These are phyloP conservation scores for Anaeramoeba ignava DNA, from an alignment of 78 protist genomes.

Conservation along the genomic window DNA sequence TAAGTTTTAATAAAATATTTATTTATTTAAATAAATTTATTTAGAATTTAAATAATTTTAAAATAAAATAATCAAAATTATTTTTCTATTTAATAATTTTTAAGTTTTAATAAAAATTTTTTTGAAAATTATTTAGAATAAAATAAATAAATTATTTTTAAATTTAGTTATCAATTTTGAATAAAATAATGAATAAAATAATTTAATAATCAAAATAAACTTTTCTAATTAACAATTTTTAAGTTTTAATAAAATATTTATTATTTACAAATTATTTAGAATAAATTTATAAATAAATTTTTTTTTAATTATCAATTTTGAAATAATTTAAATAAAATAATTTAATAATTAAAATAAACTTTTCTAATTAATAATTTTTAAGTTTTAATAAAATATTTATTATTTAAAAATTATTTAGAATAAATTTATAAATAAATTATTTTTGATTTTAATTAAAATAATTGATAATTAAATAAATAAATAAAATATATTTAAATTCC, in stretches of 20 bases:
- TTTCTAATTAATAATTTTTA: slow-evolving; percentile 9
- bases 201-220: background rate
- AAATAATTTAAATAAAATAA: background rate
- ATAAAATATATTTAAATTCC: background rate
- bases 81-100: background rate
- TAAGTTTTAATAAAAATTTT: background rate
- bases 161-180: background rate
- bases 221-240: background rate
- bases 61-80: background rate
- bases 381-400: slow-evolving; percentile 10
- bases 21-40: background rate
- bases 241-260: background rate
- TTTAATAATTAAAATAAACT: slow-evolving; percentile 20
- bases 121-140: background rate
- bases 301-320: background rate
- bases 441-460: background rate
- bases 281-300: background rate
- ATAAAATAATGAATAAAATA: background rate
- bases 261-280: background rate
- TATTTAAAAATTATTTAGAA: slow-evolving; percentile 9
- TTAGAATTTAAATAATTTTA: background rate
- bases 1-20: too few species aligned
- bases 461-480: background rate
- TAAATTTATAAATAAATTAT: background rate
- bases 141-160: background rate